Conservation (phyloP, 148 eudicot genomes). For the Persicaria tinctoria region DNA sequence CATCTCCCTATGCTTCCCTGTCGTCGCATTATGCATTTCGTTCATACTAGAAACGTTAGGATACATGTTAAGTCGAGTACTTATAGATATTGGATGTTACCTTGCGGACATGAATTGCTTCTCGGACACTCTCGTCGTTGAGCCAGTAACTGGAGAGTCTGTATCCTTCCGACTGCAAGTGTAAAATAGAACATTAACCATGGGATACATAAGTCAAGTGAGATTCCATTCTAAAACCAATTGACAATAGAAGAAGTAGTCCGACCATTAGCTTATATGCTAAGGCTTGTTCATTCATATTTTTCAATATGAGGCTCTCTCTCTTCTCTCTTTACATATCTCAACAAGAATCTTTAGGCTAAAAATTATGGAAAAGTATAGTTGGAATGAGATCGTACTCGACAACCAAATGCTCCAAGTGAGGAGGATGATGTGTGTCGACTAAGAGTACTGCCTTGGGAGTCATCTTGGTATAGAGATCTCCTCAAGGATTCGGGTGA, state of each 20-base stretch:
- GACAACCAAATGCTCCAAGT: conserved; percentile 13
- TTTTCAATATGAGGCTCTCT: too few species aligned
- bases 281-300: too few species aligned
- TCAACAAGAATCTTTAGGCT: too few species aligned
- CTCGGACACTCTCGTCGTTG: conserved; percentile 22
- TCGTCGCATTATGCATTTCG: neutral
- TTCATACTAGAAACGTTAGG: neutral
- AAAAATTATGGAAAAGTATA: neutral
- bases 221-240: too few species aligned
- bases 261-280: too few species aligned
- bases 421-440: conserved; percentile 3
- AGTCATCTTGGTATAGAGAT: conserved; percentile 8
- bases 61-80: too few species aligned
- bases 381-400: conserved; percentile 9
- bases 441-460: neutral
- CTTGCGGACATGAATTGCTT: conserved; percentile 26
- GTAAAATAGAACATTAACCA: neutral
- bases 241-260: too few species aligned
- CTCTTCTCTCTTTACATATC: too few species aligned
- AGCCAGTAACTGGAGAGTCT: conserved; percentile 20
- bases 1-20: conserved; percentile 27
- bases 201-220: too few species aligned
- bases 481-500: conserved; percentile 7
- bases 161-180: conserved; percentile 19
- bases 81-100: conserved; percentile 9